Evolutionary conservation across 441 rosid genomes (phyloP), one percentile per base, ranked within the genome.

Genomic region (Corymbia citriodora): DNA sequence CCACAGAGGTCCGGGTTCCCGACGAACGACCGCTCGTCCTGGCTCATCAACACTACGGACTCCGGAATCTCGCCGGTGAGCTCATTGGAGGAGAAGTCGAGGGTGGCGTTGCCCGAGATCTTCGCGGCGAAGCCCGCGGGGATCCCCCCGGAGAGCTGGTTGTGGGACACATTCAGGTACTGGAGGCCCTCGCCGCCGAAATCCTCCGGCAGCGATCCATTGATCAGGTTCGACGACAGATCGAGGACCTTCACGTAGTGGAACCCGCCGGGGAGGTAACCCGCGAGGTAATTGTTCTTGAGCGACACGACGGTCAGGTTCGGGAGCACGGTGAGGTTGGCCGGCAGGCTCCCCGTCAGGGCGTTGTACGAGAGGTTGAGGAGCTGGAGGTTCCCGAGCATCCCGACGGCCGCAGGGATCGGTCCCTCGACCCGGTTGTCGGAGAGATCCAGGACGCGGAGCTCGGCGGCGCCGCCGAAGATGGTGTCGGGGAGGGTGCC

Each of bases 1-100:
- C 98, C 97, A 74, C 99, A 97, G 36, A 97, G 93, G 92, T 93
- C 94, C 72, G 94, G 94, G 89, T 97, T 97, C 6, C 98, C 99
- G 11, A 90, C 45, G 79, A 93, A 96, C 9, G 93, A 93, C 87
- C 27, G 81, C 11, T 93, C 31, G 59, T 94, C 91, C 90, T 95
- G 98, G 90, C 93, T 94, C 61, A 81, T 52, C 86, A 96, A 95
- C 89, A 94, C 93, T 29, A 33, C 89, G 23, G 93, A 91, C 65
- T 94, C 94, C 1, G 98, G 99, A 49, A 97, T 94, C 92, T 94
- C 87, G 48, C 99, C 99, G 31, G 96, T 93, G 53, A 97, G 93
- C 61, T 95, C 94, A 92, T 97, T 97, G 94, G 91, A 96, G 4
- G 99, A 97, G 87, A 97, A 90, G 93, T 97, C 99, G 36, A 97